Evolutionary conservation across 768 basidiomycete species (phyloP).

Genomic region (Auriscalpium vulgare): DNA sequence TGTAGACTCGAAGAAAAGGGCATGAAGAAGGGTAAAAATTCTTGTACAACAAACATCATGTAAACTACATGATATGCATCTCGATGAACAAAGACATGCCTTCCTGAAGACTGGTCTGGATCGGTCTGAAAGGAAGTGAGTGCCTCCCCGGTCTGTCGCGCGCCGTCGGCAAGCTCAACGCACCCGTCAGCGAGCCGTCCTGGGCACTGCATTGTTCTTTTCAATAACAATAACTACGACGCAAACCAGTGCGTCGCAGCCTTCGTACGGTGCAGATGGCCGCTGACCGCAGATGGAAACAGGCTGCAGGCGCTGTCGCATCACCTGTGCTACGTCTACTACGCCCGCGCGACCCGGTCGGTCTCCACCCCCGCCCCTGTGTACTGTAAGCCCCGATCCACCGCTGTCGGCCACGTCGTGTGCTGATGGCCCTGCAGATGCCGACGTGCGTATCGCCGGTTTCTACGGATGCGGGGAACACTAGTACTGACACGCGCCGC

Average conservation of each 20-base stretch:
- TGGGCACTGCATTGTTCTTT: slow-evolving; percentile 48
- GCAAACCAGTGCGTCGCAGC: slow-evolving; percentile 21
- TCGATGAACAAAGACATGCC: too few species aligned
- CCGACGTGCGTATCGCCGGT: slow-evolving; percentile 32
- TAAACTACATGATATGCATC: too few species aligned
- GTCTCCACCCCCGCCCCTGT: slow-evolving; percentile 56
- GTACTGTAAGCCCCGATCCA: slow-evolving; percentile 32
- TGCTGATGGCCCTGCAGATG: slow-evolving; percentile 30
- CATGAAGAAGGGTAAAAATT: too few species aligned
- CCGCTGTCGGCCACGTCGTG: neutral
- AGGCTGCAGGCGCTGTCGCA: slow-evolving; percentile 45
- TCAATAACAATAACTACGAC: slow-evolving; percentile 17
- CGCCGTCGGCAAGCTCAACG: neutral
- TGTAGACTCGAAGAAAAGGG: too few species aligned
- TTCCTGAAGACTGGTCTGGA: too few species aligned
- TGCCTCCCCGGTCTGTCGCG: neutral
- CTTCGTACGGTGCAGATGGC: neutral
- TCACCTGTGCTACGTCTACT: slow-evolving; percentile 43
- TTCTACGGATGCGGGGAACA: neutral
- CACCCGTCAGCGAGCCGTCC: slow-evolving; percentile 41
- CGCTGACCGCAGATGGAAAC: neutral
- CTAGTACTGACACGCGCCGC: neutral
- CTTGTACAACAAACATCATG: too few species aligned
- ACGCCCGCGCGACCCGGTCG: slow-evolving; percentile 45
- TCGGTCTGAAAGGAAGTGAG: slow-evolving; percentile 33